Evolutionary conservation across 2,329 filamentous ascomycete species (phyloP).

Genomic region (Fusarium sp.): DNA sequence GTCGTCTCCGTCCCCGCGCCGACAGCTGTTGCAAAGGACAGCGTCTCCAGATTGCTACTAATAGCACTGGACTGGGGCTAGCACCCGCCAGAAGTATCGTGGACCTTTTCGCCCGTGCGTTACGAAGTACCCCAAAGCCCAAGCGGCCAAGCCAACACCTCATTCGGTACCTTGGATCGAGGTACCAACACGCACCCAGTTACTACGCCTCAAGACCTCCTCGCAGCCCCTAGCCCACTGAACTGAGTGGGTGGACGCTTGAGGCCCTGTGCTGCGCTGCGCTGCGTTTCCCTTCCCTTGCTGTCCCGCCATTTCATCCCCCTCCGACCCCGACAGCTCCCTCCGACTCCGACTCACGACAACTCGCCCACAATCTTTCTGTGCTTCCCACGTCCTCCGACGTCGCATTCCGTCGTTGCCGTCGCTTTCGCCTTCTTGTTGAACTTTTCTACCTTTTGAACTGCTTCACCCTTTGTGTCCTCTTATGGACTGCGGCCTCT

Average conservation of each 20-base stretch:
- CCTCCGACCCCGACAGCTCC: constrained; percentile 40
- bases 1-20: constrained; percentile 33
- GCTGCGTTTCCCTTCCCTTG: constrained; percentile 7
- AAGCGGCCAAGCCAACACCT: constrained; percentile 28
- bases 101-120: constrained; percentile 38
- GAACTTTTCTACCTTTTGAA: constrained; percentile 3
- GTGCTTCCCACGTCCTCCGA: constrained; percentile 36
- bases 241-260: constrained; percentile 26
- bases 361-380: constrained; percentile 40
- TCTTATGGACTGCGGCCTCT: constrained; percentile 38
- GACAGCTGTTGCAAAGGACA: constrained; percentile 15
- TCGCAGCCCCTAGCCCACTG: constrained; percentile 26
- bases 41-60: constrained; percentile 35
- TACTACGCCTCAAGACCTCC: constrained; percentile 32
- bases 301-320: constrained; percentile 47
- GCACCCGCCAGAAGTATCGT: constrained; percentile 32
- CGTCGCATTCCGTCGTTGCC: constrained; percentile 21
- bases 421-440: neutral
- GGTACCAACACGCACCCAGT: constrained; percentile 30
- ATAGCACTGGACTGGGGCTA: constrained; percentile 38
- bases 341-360: constrained; percentile 43
- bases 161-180: constrained; percentile 17
- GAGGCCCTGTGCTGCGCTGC: constrained; percentile 32
- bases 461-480: constrained; percentile 13
- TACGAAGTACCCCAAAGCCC: constrained; percentile 36